Evolutionary conservation across 495 filamentous ascomycete genomes (phyloP), one percentile per base, ranked within the genome.

Genomic region (Aspergillus conjunctus): DNA sequence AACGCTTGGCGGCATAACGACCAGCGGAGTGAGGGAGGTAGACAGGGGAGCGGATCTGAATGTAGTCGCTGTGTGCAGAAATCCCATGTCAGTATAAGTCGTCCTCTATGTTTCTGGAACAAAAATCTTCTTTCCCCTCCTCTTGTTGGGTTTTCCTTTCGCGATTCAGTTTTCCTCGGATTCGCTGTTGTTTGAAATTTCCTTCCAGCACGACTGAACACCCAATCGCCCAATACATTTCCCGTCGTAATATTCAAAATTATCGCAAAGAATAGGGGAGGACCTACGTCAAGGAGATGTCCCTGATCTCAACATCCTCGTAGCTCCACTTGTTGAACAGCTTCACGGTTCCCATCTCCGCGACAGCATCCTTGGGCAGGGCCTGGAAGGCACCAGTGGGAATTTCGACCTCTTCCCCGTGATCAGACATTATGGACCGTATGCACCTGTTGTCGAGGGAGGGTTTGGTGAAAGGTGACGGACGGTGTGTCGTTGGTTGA

Each of bases 271-370:
- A 58, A 62, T 63, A 60, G 68, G 69, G 58, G 63, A 58, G 50
- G 60, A 79, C 93, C 87, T 92, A 98, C 94, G 94, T 97, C 83
- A 99, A 86, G 64, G 95, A 98, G 81, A 99, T 98, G 75, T 99
- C 94, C 70, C 94, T 86, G 77, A 98, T 94, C 84, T 99, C 94
- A 70, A 99, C 95, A 87, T 98, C 93, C 78, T 97, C 95, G 81
- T 98, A 99, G 80, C 86, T 92, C 87, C 88, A 92, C 73, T 90
- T 91, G 83, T 89, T 96, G 90, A 99, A 99, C 64, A 99, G 90
- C 88, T 96, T 97, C 75, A 95, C 84, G 81, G 82, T 88, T 74
- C 93, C 94, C 82, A 94, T 87, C 81, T 97, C 91, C 64, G 87
- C 83, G 65, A 84, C 81, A 69, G 96, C 91, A 62, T 98, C 95